phyloP scores from a whole-genome alignment of 805 yeast species.

The Zygoascus ofunaensis region DNA sequence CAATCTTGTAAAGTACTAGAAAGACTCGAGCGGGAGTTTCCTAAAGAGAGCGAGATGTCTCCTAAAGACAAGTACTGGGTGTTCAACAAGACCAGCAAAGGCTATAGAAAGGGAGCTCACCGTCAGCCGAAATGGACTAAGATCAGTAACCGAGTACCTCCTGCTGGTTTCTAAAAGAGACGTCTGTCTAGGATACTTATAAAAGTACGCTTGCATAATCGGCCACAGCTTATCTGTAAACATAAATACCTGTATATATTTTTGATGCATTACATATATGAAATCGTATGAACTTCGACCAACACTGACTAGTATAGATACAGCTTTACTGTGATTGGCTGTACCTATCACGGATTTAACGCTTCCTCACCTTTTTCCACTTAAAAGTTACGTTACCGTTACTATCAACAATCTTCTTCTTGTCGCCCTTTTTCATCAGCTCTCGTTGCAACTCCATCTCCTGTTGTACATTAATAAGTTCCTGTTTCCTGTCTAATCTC shows the following conservation, averaged over 20 bases:
- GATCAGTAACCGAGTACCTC: conserved; percentile 68
- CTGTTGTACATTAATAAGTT: conserved; percentile 58
- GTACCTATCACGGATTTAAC: conserved; percentile 15
- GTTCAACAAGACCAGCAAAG: conserved; percentile 61
- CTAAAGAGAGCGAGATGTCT: conserved; percentile 73
- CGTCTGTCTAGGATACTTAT: no score
- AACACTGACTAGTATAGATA: no score
- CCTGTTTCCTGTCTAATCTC: conserved; percentile 59
- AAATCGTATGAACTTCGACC: no score
- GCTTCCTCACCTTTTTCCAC: conserved; percentile 59
- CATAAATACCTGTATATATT: conserved; percentile 4
- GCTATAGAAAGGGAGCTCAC: conserved; percentile 83
- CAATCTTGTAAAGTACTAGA: conserved; percentile 29
- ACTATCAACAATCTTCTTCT: conserved; percentile 59
- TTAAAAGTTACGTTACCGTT: conserved; percentile 66
- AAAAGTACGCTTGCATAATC: conserved; percentile 6
- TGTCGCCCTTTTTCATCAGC: conserved; percentile 82
- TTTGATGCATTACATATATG: conserved; percentile 2
- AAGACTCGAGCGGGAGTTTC: conserved; percentile 40
- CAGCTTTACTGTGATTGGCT: no score
- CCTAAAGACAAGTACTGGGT: conserved; percentile 82
- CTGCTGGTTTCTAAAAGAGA: conserved; percentile 49
- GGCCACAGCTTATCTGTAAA: no score
- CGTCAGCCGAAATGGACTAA: conserved; percentile 81
- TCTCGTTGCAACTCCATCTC: conserved; percentile 74